Evolutionary conservation across 2,329 filamentous ascomycete species (phyloP), one percentile per base, ranked within the genome.

Genomic region (Nigrospora sphaerica): DNA sequence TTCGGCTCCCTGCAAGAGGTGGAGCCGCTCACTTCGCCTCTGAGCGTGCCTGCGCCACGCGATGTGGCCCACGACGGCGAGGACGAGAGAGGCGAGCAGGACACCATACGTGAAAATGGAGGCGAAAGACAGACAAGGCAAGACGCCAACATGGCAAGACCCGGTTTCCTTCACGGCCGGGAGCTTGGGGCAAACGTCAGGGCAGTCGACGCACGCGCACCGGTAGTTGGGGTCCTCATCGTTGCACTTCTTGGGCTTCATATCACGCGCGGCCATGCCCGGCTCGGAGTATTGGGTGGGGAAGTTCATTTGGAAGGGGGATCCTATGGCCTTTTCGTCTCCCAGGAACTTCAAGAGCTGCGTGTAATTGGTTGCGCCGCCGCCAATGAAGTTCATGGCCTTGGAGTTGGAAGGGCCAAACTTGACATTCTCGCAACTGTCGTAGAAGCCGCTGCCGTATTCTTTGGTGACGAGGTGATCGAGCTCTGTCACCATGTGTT

Each of bases 371-470:
- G 91, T 92, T 12, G 93, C 93, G 14, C 92, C 91, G 14, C 93
- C 93, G 32, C 93, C 95, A 50, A 98, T 97, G 57, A 98, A 83
- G 57, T 92, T 86, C 79, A 98, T 98, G 14, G 92, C 93, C 59
- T 86, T 90, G 50, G 88, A 86, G 61, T 95, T 95, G 37, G 92
- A 91, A 7, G 91, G 86, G 33, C 93, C 93, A 59, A 97, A 96
- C 63, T 98, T 98, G 68, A 98, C 92, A 64, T 98, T 90, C 68
- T 97, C 97, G 73, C 93, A 98, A 69, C 93, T 98, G 66, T 95
- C 79, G 64, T 91, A 98, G 70, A 98, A 95, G 1, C 87, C 90
- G 10, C 80, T 76, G 38, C 89, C 91, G 63, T 95, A 97, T 45
- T 86, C 75, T 47, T 90, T 76, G 2, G 89, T 88, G 56, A 96